phyloP scores from a whole-genome alignment of 1,284 basidiomycete species.

The Pulveroboletus ridleyi region DNA sequence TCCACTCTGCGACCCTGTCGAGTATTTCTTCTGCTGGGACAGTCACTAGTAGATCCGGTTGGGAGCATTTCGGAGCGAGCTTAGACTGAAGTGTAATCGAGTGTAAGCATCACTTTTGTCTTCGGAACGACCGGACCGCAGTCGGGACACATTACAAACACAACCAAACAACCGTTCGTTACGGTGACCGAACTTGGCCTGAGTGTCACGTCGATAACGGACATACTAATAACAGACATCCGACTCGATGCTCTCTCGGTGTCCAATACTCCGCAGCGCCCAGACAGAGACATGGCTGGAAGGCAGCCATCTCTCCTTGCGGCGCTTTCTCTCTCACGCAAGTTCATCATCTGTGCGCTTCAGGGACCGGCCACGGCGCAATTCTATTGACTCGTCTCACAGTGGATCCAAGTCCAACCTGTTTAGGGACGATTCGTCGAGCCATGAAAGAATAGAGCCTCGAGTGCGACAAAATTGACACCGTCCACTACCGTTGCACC shows the following conservation, averaged over 20 bases:
- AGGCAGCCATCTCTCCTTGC: constrained; percentile 24
- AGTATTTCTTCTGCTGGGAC: too few relatives aligned
- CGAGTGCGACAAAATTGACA: neutral
- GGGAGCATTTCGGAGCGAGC: too few relatives aligned
- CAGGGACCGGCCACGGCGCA: constrained; percentile 1
- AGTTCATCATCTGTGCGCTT: neutral
- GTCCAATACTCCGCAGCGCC: constrained; percentile 16
- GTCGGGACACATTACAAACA: constrained; percentile 13
- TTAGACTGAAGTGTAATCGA: too few relatives aligned
- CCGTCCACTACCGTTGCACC: constrained; percentile 1
- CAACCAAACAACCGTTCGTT: constrained; percentile 23
- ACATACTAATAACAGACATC: neutral
- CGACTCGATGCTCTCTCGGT: constrained; percentile 17
- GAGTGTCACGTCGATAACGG: too few relatives aligned
- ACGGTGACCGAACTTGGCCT: too few relatives aligned
- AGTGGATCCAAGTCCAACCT: constrained; percentile 1
- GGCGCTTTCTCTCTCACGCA: constrained; percentile 23
- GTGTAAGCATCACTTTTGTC: too few relatives aligned
- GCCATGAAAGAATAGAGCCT: neutral
- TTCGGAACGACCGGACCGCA: too few relatives aligned
- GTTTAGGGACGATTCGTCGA: neutral
- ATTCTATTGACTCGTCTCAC: constrained; percentile 4
- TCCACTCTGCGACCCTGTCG: too few relatives aligned
- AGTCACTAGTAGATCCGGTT: too few relatives aligned
- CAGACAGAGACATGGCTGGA: constrained; percentile 26